phyloP scores from a whole-genome alignment of 202 grass and related monocot species.

The Hordeum pubiflorum region DNA sequence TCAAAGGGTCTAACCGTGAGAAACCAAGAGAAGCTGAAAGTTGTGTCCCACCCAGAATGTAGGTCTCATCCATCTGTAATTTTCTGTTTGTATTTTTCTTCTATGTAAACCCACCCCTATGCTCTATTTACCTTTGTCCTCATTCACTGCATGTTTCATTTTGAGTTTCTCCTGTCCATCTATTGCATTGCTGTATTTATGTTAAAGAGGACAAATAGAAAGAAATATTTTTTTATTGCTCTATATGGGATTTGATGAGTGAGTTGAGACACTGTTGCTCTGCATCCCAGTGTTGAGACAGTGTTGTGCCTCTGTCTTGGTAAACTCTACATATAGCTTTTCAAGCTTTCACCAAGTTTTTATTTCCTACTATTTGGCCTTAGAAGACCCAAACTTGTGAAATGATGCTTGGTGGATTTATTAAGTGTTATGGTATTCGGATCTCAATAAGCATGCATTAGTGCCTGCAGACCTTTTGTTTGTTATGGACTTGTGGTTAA shows the following conservation, averaged over 20 bases:
- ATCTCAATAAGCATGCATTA: background rate
- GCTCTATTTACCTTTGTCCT: background rate
- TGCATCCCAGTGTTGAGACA: slow-evolving; percentile 7
- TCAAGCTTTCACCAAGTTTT: slow-evolving; percentile 11
- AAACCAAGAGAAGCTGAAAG: slow-evolving; percentile 39
- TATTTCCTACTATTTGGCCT: slow-evolving; percentile 12
- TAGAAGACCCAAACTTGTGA: background rate
- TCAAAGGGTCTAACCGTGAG: slow-evolving; percentile 30
- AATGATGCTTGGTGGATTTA: slow-evolving; percentile 1
- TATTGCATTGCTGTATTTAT: background rate
- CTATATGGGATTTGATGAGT: background rate
- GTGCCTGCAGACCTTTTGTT: background rate
- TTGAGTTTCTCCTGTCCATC: background rate
- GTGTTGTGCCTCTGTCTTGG: background rate
- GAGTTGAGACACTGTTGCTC: slow-evolving; percentile 6
- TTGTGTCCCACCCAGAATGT: slow-evolving; percentile 47
- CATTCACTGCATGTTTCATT: background rate
- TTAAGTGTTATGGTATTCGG: background rate
- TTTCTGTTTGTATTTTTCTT: slow-evolving; percentile 13
- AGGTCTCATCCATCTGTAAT: slow-evolving; percentile 22
- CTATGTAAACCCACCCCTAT: background rate
- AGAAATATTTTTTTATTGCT: background rate
- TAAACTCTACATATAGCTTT: slow-evolving; percentile 7
- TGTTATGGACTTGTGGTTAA: background rate
- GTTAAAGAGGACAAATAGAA: background rate